Evolutionary conservation across 352 stramenopile species (phyloP).

Genomic region (Pythium brassicae): DNA sequence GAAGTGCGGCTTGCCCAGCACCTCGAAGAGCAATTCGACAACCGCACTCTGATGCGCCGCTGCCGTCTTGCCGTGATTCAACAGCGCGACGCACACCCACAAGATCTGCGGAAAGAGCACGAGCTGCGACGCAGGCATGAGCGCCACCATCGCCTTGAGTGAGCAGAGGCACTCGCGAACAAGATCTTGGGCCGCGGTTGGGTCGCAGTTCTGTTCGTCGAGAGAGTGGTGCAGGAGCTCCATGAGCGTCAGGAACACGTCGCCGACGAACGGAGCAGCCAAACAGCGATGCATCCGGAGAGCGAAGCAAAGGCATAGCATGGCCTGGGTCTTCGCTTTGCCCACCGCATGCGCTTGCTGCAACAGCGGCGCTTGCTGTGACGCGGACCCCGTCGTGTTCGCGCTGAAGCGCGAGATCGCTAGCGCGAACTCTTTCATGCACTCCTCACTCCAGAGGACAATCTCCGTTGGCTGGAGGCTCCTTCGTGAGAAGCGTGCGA

Average conservation of each 20-base stretch:
- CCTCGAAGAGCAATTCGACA: constrained; percentile 37
- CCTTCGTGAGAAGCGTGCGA: constrained; percentile 1
- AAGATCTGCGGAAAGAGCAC: constrained; percentile 73
- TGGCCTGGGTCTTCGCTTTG: constrained; percentile 10
- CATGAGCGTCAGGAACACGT: constrained; percentile 54
- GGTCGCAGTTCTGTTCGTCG: constrained; percentile 29
- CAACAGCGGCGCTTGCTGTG: not conserved
- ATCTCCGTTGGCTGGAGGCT: constrained; percentile 26
- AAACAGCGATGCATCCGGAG: constrained; percentile 49
- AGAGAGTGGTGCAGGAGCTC: constrained; percentile 44
- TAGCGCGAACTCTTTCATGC: constrained; percentile 48
- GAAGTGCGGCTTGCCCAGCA: constrained; percentile 46
- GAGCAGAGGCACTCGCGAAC: constrained; percentile 42
- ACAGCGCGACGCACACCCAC: constrained; percentile 65
- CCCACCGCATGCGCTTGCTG: not conserved
- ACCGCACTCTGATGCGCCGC: constrained; percentile 20
- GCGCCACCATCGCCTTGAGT: constrained; percentile 29
- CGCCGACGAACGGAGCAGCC: constrained; percentile 42
- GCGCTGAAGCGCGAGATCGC: constrained; percentile 26
- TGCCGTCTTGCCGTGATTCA: constrained; percentile 42
- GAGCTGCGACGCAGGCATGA: constrained; percentile 49
- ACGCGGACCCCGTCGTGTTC: not conserved
- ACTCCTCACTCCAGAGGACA: constrained; percentile 48
- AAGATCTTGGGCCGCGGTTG: constrained; percentile 14
- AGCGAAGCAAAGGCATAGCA: constrained; percentile 45